These are phyloP conservation scores for Ascochyta fabae DNA, from an alignment of 2,329 filamentous ascomycete species.

Conservation along the genomic window DNA sequence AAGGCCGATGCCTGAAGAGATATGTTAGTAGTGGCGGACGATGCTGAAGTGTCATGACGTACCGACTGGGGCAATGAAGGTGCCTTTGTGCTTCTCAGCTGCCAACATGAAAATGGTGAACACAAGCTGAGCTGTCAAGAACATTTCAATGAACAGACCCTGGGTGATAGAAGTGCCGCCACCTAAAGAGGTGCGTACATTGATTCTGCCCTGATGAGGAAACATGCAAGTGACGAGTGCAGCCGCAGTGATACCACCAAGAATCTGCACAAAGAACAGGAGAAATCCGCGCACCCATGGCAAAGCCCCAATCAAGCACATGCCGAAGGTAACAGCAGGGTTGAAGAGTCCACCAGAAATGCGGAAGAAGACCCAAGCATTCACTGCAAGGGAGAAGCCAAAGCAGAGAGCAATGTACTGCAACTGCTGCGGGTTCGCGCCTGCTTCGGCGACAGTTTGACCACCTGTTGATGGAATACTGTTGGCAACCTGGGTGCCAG, in stretches of 20 bases:
- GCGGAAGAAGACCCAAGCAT: slow-evolving; percentile 47
- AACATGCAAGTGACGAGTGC: slow-evolving; percentile 33
- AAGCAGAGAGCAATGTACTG: slow-evolving; percentile 50
- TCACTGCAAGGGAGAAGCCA: slow-evolving; percentile 51
- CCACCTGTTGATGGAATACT: slow-evolving; percentile 30
- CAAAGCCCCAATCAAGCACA: slow-evolving; percentile 32
- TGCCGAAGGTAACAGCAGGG: slow-evolving; percentile 40
- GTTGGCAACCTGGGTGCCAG: slow-evolving; percentile 50
- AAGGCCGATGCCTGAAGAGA: slow-evolving; percentile 54
- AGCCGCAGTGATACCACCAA: slow-evolving; percentile 36
- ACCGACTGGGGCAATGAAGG: slow-evolving; percentile 63
- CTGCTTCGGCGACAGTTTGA: slow-evolving; percentile 27
- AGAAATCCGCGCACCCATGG: slow-evolving; percentile 24
- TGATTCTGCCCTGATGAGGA: slow-evolving; percentile 27
- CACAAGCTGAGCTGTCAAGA: slow-evolving; percentile 36
- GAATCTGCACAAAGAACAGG: slow-evolving; percentile 29
- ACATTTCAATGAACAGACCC: slow-evolving; percentile 35
- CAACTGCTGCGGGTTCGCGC: slow-evolving; percentile 46
- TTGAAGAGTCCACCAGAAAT: slow-evolving; percentile 37
- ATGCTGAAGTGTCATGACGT: slow-evolving; percentile 48
- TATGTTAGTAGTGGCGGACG: neutral
- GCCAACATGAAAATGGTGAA: slow-evolving; percentile 63
- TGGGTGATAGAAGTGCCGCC: slow-evolving; percentile 20
- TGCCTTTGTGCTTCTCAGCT: slow-evolving; percentile 64
- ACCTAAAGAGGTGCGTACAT: slow-evolving; percentile 24